These are phyloP conservation scores for Trametes punicea DNA, from an alignment of 768 basidiomycete species.

Conservation along the genomic window DNA sequence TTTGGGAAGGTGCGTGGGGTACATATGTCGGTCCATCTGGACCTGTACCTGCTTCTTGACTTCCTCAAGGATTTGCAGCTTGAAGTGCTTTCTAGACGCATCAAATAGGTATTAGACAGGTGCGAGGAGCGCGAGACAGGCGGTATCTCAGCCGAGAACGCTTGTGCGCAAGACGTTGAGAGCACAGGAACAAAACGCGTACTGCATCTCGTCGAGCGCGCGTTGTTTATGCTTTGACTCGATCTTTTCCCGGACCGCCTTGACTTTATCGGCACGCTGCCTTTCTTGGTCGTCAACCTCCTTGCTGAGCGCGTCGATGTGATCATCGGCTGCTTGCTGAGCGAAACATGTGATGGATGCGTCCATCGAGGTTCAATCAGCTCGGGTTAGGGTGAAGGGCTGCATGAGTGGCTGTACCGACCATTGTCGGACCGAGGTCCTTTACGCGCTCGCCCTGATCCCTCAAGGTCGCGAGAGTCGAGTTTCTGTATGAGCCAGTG, in stretches of 20 bases:
- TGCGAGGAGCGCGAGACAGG: background rate
- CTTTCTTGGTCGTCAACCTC: background rate
- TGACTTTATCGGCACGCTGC: background rate
- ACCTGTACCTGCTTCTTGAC: conserved; percentile 41
- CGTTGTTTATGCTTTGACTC: background rate
- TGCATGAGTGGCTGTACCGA: no score
- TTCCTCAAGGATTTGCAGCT: conserved; percentile 37
- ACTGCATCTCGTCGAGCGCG: background rate
- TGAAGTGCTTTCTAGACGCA: background rate
- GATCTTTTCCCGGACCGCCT: background rate
- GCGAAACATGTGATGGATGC: background rate
- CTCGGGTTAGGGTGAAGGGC: no score
- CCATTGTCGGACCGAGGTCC: no score
- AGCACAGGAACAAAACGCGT: background rate
- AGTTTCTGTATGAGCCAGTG: background rate
- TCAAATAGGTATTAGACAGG: background rate
- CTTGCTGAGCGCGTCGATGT: background rate
- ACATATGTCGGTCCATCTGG: conserved; percentile 48
- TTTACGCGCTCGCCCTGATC: no score
- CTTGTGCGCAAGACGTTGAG: background rate
- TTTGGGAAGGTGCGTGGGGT: conserved; percentile 43
- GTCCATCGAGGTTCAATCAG: no score
- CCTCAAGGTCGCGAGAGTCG: no score
- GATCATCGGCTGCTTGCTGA: background rate
- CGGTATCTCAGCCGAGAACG: background rate